A percentile compares a stretch with the other conserved stretches of the same genome.
phyloP scores from a whole-genome alignment of 345 rosid genomes.

The Noccaea bulbosa region DNA sequence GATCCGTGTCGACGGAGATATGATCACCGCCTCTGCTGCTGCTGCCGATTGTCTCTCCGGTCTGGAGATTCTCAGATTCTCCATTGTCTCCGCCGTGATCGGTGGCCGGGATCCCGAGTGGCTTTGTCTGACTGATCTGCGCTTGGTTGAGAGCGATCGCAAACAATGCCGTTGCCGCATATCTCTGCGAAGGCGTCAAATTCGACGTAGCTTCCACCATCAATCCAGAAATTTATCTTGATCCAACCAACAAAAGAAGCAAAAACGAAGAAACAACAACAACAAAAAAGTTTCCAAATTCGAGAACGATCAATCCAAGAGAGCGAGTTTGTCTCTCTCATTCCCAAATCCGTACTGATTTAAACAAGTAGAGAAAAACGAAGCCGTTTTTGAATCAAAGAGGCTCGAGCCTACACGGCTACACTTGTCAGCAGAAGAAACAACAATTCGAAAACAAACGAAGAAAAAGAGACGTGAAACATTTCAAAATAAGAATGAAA shows the following conservation, averaged over 20 bases:
- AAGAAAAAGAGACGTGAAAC: background rate
- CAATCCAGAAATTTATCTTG: background rate
- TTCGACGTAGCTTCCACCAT: conserved; percentile 50
- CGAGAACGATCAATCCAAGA: conserved; percentile 1
- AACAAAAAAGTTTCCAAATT: conserved; percentile 10
- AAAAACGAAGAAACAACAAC: conserved; percentile 15
- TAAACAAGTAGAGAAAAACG: background rate
- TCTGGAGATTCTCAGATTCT: conserved; percentile 1
- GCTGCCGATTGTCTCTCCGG: conserved; percentile 46
- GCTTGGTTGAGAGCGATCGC: conserved; percentile 52
- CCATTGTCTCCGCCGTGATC: conserved; percentile 25
- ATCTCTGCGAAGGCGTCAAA: conserved; percentile 70
- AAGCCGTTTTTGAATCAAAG: conserved; percentile 10
- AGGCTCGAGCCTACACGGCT: conserved; percentile 20
- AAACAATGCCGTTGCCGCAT: conserved; percentile 78
- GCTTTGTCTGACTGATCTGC: conserved; percentile 60
- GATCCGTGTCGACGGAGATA: conserved; percentile 64
- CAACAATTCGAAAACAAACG: conserved; percentile 1
- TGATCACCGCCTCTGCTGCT: conserved; percentile 41
- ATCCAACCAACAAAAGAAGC: background rate
- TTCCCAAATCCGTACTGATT: background rate
- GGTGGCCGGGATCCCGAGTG: conserved; percentile 46
- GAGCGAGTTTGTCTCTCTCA: conserved; percentile 21
- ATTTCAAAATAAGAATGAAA: background rate
- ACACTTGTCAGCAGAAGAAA: background rate